Evolutionary conservation across 768 basidiomycete genomes (phyloP).

Genomic region (Leucosporidium creatinivorum): DNA sequence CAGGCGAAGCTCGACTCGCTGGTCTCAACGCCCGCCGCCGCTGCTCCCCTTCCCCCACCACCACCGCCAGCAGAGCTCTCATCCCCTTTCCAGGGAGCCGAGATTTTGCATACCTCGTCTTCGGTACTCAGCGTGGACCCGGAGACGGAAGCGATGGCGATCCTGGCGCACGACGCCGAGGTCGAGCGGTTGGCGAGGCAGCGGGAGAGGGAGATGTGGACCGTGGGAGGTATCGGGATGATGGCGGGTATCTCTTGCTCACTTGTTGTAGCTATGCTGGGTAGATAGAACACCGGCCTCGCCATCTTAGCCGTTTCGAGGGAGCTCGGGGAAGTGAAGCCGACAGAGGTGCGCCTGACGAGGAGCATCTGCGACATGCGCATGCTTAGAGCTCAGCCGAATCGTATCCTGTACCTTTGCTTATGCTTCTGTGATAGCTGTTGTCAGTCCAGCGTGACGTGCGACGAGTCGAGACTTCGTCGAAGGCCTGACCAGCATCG

Average conservation of each 20-base stretch:
- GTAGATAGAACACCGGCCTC: neutral
- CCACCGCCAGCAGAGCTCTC: neutral
- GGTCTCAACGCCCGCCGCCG: neutral
- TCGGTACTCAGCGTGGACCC: neutral
- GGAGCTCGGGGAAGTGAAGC: no score
- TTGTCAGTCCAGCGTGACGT: no score
- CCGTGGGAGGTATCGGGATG: neutral
- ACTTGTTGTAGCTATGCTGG: neutral
- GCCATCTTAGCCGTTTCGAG: no score
- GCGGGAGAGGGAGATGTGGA: constrained; percentile 5
- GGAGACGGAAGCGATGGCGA: neutral
- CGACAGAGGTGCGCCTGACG: no score
- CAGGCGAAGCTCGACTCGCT: constrained; percentile 23
- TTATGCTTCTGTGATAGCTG: no score
- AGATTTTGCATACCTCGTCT: neutral
- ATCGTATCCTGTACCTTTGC: no score
- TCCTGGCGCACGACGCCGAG: neutral
- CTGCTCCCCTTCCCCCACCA: neutral
- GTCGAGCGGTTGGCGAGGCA: neutral
- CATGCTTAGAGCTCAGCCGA: no score
- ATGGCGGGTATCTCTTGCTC: neutral
- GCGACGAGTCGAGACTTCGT: no score
- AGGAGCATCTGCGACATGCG: no score
- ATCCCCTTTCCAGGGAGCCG: neutral
- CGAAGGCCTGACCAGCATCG: no score